Evolutionary conservation across 1,139 yeast genomes (phyloP).

Genomic region (Geotrichum restrictum): DNA sequence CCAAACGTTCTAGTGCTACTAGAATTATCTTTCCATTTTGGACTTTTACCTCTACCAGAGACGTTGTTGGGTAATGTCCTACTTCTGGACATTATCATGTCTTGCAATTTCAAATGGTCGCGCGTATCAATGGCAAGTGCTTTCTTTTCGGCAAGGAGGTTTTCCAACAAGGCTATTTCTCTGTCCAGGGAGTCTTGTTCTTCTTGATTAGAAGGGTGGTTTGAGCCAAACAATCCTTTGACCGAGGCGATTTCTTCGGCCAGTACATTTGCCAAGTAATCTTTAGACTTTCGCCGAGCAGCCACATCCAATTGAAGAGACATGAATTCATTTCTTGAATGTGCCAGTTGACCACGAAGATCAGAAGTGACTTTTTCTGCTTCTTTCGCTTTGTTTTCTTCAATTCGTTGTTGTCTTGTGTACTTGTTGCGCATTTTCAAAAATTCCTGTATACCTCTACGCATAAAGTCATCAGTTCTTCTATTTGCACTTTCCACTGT

Average conservation of each 20-base stretch:
- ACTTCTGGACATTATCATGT: too few species aligned
- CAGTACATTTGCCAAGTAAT: background rate
- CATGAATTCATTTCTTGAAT: background rate
- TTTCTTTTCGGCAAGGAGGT: background rate
- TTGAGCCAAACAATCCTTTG: background rate
- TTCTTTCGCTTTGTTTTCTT: slow-evolving; percentile 20
- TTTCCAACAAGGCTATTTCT: background rate
- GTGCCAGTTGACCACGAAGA: too few species aligned
- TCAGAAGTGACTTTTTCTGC: too few species aligned
- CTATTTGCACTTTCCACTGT: slow-evolving; percentile 5
- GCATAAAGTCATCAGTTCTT: slow-evolving; percentile 8
- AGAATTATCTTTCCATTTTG: background rate
- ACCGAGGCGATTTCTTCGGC: too few species aligned
- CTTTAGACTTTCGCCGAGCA: background rate
- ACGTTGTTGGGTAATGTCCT: background rate
- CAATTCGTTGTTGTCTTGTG: slow-evolving; percentile 14
- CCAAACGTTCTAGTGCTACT: background rate
- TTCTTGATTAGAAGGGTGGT: background rate
- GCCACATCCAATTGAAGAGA: background rate
- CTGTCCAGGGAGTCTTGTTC: background rate
- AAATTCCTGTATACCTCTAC: slow-evolving; percentile 6
- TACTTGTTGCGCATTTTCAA: slow-evolving; percentile 1
- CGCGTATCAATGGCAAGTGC: background rate
- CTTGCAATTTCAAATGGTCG: too few species aligned
- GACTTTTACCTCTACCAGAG: background rate